These are phyloP conservation scores for Vinca minor DNA, from an alignment of 257 asterid genomes.

Conservation along the genomic window DNA sequence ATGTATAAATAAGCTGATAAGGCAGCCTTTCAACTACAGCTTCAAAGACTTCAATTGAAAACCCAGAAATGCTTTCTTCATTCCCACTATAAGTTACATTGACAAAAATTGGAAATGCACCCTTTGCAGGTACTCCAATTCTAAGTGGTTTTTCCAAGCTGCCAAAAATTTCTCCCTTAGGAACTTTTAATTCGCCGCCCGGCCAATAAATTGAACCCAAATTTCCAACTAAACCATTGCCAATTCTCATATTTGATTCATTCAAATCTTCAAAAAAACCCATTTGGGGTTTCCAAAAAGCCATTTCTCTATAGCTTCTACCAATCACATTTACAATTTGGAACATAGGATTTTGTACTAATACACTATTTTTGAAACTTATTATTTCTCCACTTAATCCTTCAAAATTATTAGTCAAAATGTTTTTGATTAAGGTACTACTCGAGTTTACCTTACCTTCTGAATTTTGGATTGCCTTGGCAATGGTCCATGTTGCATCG, in stretches of 20 bases:
- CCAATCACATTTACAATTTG: conserved; percentile 50
- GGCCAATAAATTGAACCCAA: conserved; percentile 52
- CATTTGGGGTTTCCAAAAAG: conserved; percentile 36
- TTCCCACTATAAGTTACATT: conserved; percentile 26
- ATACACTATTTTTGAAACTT: conserved; percentile 36
- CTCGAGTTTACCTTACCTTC: conserved; percentile 11
- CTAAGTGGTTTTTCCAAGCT: conserved; percentile 34
- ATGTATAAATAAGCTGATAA: conserved; percentile 30
- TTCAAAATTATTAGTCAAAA: conserved; percentile 26
- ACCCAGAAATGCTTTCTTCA: conserved; percentile 31
- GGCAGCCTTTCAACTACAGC: conserved; percentile 39
- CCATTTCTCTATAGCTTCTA: conserved; percentile 38
- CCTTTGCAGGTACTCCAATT: conserved; percentile 49
- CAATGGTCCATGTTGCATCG: conserved; percentile 34
- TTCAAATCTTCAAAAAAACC: conserved; percentile 28
- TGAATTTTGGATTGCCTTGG: conserved; percentile 22
- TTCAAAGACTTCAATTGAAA: conserved; percentile 52
- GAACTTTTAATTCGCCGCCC: conserved; percentile 35
- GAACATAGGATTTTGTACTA: conserved; percentile 28
- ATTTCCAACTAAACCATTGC: conserved; percentile 10
- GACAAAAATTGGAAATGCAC: conserved; percentile 48
- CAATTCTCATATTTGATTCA: conserved; percentile 7
- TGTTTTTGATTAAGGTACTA: conserved; percentile 5
- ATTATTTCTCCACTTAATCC: conserved; percentile 48
- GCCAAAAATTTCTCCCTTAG: conserved; percentile 35